Evolutionary conservation across 169 alveolate genomes (phyloP).

Genomic region (Plasmodium adleri): DNA sequence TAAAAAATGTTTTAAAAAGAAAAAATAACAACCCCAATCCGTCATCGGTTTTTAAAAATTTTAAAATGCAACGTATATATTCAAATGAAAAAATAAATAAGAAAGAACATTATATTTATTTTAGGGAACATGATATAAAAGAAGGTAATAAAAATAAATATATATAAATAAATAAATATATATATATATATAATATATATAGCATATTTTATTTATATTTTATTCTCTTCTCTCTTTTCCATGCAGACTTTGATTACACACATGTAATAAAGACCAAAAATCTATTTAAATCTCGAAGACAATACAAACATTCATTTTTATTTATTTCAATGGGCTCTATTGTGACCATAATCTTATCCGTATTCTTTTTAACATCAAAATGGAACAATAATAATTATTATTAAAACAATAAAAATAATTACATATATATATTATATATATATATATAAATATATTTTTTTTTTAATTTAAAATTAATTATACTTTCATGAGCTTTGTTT

Average conservation of each 20-base stretch:
- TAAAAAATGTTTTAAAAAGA: conserved; percentile 20
- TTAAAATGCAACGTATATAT: conserved; percentile 67
- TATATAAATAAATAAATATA: not conserved
- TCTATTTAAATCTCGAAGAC: conserved; percentile 26
- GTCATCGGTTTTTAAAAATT: conserved; percentile 61
- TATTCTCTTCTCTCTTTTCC: not conserved
- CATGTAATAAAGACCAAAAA: conserved; percentile 35
- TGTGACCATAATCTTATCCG: conserved; percentile 43
- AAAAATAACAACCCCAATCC: conserved; percentile 4
- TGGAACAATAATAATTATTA: conserved; percentile 32
- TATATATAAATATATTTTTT: not conserved
- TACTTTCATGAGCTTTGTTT: not conserved
- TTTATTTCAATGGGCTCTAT: conserved; percentile 46
- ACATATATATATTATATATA: not conserved
- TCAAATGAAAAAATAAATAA: conserved; percentile 63
- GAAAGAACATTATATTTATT: conserved; percentile 73
- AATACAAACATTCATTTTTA: conserved; percentile 25
- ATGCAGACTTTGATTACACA: conserved; percentile 36
- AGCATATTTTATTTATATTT: not conserved
- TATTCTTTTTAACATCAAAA: conserved; percentile 44
- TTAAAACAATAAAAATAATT: conserved; percentile 4
- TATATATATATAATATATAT: not conserved
- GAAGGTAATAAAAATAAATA: conserved; percentile 15
- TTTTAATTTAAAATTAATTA: not conserved
- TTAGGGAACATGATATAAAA: conserved; percentile 72